A percentile compares a stretch with the other conserved stretches of the same genome.
These are phyloP conservation scores for Phytophthora sojae DNA, from an alignment of 352 stramenopile genomes.

Conservation along the genomic window DNA sequence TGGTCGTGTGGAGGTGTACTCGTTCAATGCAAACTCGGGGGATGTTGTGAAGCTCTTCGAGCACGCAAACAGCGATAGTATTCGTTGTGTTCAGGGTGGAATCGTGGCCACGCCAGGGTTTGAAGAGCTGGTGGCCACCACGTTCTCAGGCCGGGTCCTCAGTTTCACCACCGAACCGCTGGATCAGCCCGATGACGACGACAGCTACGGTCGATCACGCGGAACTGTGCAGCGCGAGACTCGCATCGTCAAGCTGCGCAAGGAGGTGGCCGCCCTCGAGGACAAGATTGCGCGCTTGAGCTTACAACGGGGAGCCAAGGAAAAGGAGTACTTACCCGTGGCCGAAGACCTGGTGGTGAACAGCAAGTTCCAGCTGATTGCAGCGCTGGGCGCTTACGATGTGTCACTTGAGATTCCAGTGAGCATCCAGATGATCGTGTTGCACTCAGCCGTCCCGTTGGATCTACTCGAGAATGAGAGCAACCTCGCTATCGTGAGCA, in stretches of 20 bases:
- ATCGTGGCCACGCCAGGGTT: slow-evolving; percentile 75
- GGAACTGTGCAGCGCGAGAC: slow-evolving; percentile 80
- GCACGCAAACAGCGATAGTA: slow-evolving; percentile 72
- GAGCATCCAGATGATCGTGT: slow-evolving; percentile 78
- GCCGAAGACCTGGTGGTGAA: slow-evolving; percentile 84
- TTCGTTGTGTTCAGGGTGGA: slow-evolving; percentile 78
- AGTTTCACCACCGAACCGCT: slow-evolving; percentile 88
- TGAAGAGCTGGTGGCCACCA: slow-evolving; percentile 80
- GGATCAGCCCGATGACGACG: slow-evolving; percentile 73
- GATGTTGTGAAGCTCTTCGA: slow-evolving; percentile 75
- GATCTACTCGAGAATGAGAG: slow-evolving; percentile 80
- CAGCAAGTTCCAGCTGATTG: slow-evolving; percentile 81
- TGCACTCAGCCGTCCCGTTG: slow-evolving; percentile 80
- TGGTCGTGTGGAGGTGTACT: slow-evolving; percentile 79
- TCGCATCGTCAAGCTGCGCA: slow-evolving; percentile 83
- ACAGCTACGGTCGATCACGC: slow-evolving; percentile 79
- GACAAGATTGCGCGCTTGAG: slow-evolving; percentile 76
- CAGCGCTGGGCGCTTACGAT: slow-evolving; percentile 71
- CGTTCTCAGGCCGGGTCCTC: slow-evolving; percentile 81
- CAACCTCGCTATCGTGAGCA: slow-evolving; percentile 81
- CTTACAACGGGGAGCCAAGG: slow-evolving; percentile 45
- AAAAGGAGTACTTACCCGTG: slow-evolving; percentile 75
- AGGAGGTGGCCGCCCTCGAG: slow-evolving; percentile 73
- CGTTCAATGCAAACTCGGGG: slow-evolving; percentile 53
- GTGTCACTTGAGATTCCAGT: slow-evolving; percentile 85